Percentiles rank a stretch among this genome's conserved stretches.
Evolutionary conservation across 306 rosid species (phyloP).

Genomic region (Cucurbita moschata): DNA sequence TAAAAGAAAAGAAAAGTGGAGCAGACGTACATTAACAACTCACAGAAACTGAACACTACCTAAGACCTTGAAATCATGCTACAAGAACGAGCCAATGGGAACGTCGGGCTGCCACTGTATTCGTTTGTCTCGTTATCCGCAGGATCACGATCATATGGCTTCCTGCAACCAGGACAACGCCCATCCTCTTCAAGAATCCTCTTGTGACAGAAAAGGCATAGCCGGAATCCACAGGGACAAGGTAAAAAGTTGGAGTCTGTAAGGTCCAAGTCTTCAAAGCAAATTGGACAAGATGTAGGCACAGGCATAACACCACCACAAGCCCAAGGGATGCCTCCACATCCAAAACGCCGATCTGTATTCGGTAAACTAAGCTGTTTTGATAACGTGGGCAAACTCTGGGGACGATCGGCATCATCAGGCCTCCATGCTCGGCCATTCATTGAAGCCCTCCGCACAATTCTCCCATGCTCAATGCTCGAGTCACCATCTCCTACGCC

Average conservation of each 20-base stretch:
- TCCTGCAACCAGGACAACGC: constrained; percentile 96
- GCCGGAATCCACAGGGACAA: constrained; percentile 80
- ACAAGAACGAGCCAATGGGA: constrained; percentile 60
- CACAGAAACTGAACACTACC: constrained; percentile 22
- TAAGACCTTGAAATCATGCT: constrained; percentile 78
- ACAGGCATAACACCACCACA: constrained; percentile 13
- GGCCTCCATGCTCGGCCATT: constrained; percentile 73
- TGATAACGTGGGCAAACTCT: constrained; percentile 71
- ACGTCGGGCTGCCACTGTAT: constrained; percentile 45
- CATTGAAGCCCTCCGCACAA: constrained; percentile 27
- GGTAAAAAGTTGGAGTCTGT: constrained; percentile 85
- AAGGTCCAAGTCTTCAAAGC: constrained; percentile 81
- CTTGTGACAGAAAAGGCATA: constrained; percentile 96
- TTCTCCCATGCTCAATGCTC: constrained; percentile 19
- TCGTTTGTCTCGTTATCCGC: constrained; percentile 47
- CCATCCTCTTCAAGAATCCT: constrained; percentile 86
- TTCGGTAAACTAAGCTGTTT: constrained; percentile 72
- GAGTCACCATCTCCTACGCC: constrained; percentile 18
- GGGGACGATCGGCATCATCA: constrained; percentile 84
- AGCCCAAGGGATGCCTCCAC: constrained; percentile 50
- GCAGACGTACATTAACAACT: constrained; percentile 29
- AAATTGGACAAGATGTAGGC: constrained; percentile 76
- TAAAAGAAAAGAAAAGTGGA: constrained; percentile 2
- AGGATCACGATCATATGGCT: constrained; percentile 54
- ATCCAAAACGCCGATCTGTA: constrained; percentile 26